Conservation (phyloP, 148 eudicot genomes). For the Selenicereus undatus region DNA sequence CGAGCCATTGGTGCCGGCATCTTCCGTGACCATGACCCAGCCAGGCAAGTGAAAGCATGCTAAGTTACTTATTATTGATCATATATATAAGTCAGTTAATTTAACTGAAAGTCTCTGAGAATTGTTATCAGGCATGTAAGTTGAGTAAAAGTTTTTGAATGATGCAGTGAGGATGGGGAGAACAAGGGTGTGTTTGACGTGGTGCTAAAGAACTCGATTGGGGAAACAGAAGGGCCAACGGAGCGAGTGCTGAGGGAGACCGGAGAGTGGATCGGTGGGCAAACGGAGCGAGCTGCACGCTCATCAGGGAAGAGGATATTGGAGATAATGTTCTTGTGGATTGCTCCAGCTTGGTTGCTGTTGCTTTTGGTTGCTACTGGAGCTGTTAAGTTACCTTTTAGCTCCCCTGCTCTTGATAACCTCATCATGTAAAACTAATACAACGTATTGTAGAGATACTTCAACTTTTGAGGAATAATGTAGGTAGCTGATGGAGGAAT, state of each 20-base stretch:
- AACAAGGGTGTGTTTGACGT: slow-evolving; percentile 41
- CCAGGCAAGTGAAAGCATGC: slow-evolving; percentile 30
- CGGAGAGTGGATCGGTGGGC: slow-evolving; percentile 59
- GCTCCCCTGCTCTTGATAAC: slow-evolving; percentile 55
- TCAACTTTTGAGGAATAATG: neutral
- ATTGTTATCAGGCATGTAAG: neutral
- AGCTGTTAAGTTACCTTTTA: slow-evolving; percentile 50
- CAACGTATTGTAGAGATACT: neutral
- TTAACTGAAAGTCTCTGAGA: neutral
- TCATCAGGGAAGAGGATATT: slow-evolving; percentile 53
- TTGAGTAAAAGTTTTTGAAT: neutral
- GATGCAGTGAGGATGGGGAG: slow-evolving; percentile 36
- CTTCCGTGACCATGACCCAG: slow-evolving; percentile 54
- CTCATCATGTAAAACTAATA: slow-evolving; percentile 7
- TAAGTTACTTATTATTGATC: too few relatives aligned
- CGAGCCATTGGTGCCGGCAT: slow-evolving; percentile 72
- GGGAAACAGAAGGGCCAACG: slow-evolving; percentile 50
- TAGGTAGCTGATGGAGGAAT: too few relatives aligned
- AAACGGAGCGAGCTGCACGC: slow-evolving; percentile 45
- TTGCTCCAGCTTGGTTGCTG: slow-evolving; percentile 63
- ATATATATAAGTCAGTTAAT: too few relatives aligned
- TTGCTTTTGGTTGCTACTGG: slow-evolving; percentile 57
- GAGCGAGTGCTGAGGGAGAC: slow-evolving; percentile 70
- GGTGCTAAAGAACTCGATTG: slow-evolving; percentile 49
- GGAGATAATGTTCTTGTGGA: slow-evolving; percentile 42